Evolutionary conservation across 163 green algal species (phyloP), one percentile per base, ranked within the genome.

Genomic region (Chloromonas sp.): DNA sequence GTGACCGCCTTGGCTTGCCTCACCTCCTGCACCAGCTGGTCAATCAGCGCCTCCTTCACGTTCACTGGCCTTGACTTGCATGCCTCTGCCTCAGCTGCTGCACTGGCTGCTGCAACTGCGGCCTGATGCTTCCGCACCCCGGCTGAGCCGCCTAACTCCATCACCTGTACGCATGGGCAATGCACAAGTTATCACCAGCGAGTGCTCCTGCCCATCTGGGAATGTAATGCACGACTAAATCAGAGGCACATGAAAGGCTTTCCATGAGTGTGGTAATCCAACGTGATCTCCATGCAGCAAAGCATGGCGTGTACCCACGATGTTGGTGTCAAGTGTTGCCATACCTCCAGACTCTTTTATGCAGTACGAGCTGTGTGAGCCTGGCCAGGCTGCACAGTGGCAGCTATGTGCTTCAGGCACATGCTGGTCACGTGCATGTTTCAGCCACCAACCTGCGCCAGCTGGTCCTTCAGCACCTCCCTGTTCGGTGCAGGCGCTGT

Each of bases 391-490:
- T 76, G 66, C 8, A 11, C 11, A 5, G 79, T 79, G 36, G 81
- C 79, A 71, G 70, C 14, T 14, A 79, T 84, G 13, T 82, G 61
- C 81, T 84, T 60, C n/a, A 76, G 79, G 0, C 83, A 81, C 3
- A 71, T 60, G 13, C 60, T 71, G 0, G 80, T 60, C 2, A 13
- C 0, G 58, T 76, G 66, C 66, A 76, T 8, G 5, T n/a, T 76
- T 36, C 36, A 36, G 36, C 36, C 36, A 36, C 36, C 36, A 15
- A 82, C 78, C 58, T 82, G 78, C 62, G 78, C 78, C 58, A 86
- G 58, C 0, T 78, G 66, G 71, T 88, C 85, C 78, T 88, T 88
- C 78, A 85, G 81, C 5, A 70, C n/a, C 61, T 86, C 85, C 1
- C 85, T 60, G 61, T 88, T 71, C 0, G 70, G 59, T 15, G 60